Base-by-base conservation (phyloP, 176 grass and related monocot species). In the Raddia guianensis region DNA sequence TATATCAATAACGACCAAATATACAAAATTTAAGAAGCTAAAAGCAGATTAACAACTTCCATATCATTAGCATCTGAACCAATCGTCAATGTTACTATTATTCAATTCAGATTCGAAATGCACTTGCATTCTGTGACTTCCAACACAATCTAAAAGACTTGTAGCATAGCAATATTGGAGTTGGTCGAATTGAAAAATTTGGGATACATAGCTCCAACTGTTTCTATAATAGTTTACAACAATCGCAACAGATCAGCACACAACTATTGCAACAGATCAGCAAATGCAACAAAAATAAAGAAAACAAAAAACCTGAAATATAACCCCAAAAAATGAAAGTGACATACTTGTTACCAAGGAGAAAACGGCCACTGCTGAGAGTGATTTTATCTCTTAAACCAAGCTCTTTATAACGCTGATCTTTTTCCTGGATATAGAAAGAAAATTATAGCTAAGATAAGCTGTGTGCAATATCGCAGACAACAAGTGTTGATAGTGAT, bases 331-430 rank as follows among this genome's bases (percentile, higher is more conserved):
- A 78, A 56, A 62, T 69, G 60, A 79, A 75, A 53, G 49, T 59
- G 74, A 34, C 93, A 83, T 99, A 99, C 96, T 93, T 99, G 96
- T 99, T 99, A 85, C 96, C 96, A 80, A 99, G 96, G 48, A 99
- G 93, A 86, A 99, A 99, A 77, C 96, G 96, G 11, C 96, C 96
- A 63, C 96, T 99, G 34, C 96, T 99, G 42, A 99, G 96, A 51
- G 96, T 99, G 81, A 99, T 99, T 90, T 99, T 99, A 79, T 99
- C 96, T 86, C 96, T 89, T 81, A 99, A 82, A 65, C 96, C 96
- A 88, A 99, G 96, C 42, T 99, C 96, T 87, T 99, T 99, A 76
- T 99, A 99, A n/a, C 93, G 67, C 73, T 99, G 96, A 88, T 99
- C 96, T 80, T 88, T 99, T 93, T 99, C 96, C 96, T 99, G 96